Percentiles rank a stretch among this genome's conserved stretches.
Conservation (phyloP, 768 basidiomycete species). For the Hysterangium stoloniferum region DNA sequence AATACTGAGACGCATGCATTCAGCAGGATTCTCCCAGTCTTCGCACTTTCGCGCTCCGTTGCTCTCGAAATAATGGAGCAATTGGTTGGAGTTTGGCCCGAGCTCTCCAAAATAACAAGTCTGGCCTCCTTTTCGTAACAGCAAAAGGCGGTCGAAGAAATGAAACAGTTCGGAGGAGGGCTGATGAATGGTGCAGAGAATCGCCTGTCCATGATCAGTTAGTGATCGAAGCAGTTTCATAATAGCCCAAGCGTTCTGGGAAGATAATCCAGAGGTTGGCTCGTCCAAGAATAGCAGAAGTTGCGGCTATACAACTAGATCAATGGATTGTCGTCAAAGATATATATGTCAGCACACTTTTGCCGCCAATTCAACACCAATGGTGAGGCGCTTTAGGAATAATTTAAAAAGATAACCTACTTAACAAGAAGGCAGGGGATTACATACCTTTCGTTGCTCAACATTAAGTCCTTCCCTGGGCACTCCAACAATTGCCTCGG, state of each 20-base stretch:
- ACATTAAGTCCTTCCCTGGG: constrained; percentile 42
- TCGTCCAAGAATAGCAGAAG: constrained; percentile 83
- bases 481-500: constrained; percentile 74
- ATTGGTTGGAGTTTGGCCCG: constrained; percentile 48
- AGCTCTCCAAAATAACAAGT: constrained; percentile 63
- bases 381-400: constrained; percentile 50
- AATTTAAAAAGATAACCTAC: neutral
- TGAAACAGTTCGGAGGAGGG: constrained; percentile 77
- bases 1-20: constrained; percentile 27
- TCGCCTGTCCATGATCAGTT: constrained; percentile 77
- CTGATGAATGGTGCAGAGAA: constrained; percentile 69
- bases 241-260: constrained; percentile 82
- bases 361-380: constrained; percentile 81
- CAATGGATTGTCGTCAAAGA: neutral
- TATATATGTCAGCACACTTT: constrained; percentile 39
- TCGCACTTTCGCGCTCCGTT: constrained; percentile 61
- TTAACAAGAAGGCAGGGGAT: neutral
- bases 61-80: constrained; percentile 71
- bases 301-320: constrained; percentile 38
- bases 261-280: constrained; percentile 83
- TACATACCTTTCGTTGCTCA: constrained; percentile 51
- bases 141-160: constrained; percentile 70
- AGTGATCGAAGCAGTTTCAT: constrained; percentile 66
- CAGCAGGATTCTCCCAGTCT: constrained; percentile 64
- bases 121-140: constrained; percentile 71